Conservation (phyloP, 2,329 filamentous ascomycete genomes). For the Drechslerella dactyloides region DNA sequence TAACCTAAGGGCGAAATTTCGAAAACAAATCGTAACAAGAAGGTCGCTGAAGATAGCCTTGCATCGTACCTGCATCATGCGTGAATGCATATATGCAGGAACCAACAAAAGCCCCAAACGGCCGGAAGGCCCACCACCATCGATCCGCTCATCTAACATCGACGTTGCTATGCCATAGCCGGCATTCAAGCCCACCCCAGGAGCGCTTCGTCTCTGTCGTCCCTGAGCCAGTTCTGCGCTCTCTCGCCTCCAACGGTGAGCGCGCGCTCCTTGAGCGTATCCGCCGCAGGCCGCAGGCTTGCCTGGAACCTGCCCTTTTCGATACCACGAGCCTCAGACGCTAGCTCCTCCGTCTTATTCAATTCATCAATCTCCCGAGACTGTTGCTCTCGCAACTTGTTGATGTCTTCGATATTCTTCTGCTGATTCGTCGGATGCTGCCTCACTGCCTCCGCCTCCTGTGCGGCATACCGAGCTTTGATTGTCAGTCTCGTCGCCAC, state of each 20-base stretch:
- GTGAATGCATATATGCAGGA: neutral
- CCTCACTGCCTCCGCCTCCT: slow-evolving; percentile 41
- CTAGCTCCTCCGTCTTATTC: slow-evolving; percentile 30
- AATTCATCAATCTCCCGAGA: slow-evolving; percentile 35
- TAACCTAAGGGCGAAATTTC: neutral
- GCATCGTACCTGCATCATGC: neutral
- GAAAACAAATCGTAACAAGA: neutral
- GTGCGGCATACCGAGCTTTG: slow-evolving; percentile 42
- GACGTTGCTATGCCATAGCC: no score
- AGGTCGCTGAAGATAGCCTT: neutral
- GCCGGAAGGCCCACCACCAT: neutral
- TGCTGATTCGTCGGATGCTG: slow-evolving; percentile 45
- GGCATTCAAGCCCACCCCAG: slow-evolving; percentile 24
- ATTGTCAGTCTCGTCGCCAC: slow-evolving; percentile 35
- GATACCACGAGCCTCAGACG: slow-evolving; percentile 42
- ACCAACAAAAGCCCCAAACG: neutral
- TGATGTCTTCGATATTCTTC: slow-evolving; percentile 50
- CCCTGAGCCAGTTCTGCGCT: slow-evolving; percentile 33
- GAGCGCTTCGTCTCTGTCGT: slow-evolving; percentile 26
- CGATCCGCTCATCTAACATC: neutral
- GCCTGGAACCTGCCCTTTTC: slow-evolving; percentile 44
- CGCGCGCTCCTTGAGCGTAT: slow-evolving; percentile 30
- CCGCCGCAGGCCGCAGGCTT: slow-evolving; percentile 29
- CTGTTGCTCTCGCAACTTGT: slow-evolving; percentile 39
- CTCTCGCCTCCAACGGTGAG: slow-evolving; percentile 29